These are phyloP conservation scores for Echinochloa phyllopogon DNA, from an alignment of 176 grass and related monocot species.

Conservation along the genomic window DNA sequence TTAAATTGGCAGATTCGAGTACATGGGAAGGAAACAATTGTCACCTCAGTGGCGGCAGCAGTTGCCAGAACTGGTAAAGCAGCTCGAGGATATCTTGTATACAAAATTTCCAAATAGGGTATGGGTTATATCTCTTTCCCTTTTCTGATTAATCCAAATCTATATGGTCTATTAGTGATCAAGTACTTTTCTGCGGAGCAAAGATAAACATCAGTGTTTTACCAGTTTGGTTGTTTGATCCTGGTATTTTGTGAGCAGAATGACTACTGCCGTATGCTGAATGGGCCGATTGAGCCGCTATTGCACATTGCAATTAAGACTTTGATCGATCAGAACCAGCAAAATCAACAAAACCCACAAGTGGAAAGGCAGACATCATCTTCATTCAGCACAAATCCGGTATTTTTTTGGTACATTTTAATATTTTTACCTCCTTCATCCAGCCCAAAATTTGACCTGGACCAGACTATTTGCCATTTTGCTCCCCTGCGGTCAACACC, in stretches of 20 bases:
- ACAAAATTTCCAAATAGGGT: slow-evolving; percentile 65
- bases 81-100: slow-evolving; percentile 60
- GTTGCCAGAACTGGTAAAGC: slow-evolving; percentile 39
- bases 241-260: slow-evolving; percentile 55
- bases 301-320: slow-evolving; percentile 54
- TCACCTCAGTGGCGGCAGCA: slow-evolving; percentile 38
- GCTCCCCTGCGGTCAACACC: too few relatives aligned
- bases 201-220: slow-evolving; percentile 30
- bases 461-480: too few relatives aligned
- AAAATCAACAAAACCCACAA: slow-evolving; percentile 52
- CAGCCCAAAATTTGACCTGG: background rate
- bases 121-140: slow-evolving; percentile 28
- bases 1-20: slow-evolving; percentile 40
- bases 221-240: slow-evolving; percentile 9
- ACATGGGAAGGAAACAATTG: slow-evolving; percentile 35
- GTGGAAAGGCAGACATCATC: slow-evolving; percentile 45
- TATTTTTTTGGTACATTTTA: background rate
- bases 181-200: background rate
- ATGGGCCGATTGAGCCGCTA: slow-evolving; percentile 37
- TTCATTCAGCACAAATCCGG: slow-evolving; percentile 21
- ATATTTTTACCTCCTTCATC: background rate
- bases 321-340: slow-evolving; percentile 15
- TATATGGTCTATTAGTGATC: slow-evolving; percentile 24
- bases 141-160: background rate
- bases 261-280: slow-evolving; percentile 65